These are phyloP conservation scores for Colletotrichum salicis DNA, from an alignment of 2,329 filamentous ascomycete genomes.

Conservation along the genomic window DNA sequence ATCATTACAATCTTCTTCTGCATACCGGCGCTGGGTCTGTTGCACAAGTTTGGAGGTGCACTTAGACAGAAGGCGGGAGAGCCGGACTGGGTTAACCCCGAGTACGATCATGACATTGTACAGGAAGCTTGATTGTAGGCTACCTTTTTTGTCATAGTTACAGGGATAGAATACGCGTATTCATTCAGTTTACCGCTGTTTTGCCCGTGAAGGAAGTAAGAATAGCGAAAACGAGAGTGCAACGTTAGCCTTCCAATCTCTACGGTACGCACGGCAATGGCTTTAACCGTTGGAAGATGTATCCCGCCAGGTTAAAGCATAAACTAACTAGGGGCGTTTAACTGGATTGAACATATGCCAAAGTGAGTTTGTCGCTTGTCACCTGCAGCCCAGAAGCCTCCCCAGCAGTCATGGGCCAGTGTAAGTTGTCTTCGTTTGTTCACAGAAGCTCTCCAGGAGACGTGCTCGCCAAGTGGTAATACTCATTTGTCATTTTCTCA, in stretches of 20 bases:
- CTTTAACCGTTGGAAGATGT: too few relatives aligned
- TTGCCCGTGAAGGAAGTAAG: not conserved
- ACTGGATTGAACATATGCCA: too few relatives aligned
- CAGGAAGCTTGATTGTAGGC: not conserved
- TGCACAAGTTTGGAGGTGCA: constrained; percentile 53
- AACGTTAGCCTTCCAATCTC: too few relatives aligned
- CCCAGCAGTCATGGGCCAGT: not conserved
- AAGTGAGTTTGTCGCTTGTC: too few relatives aligned
- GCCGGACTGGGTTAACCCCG: constrained; percentile 59
- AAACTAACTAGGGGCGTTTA: too few relatives aligned
- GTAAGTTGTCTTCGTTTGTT: not conserved
- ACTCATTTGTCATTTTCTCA: not conserved
- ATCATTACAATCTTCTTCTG: constrained; percentile 55
- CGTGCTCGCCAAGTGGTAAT: not conserved
- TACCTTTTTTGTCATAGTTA: too few relatives aligned
- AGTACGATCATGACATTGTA: constrained; percentile 43
- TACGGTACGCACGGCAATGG: too few relatives aligned
- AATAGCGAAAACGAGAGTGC: too few relatives aligned
- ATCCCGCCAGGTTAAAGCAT: too few relatives aligned
- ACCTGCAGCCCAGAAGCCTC: not conserved
- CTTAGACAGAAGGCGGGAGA: constrained; percentile 49
- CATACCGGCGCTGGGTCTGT: constrained; percentile 46
- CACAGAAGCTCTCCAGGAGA: not conserved
- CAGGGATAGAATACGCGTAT: not conserved
- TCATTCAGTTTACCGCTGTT: not conserved